These are phyloP conservation scores for Lotus japonicus DNA, from an alignment of 306 rosid species.

Conservation along the genomic window DNA sequence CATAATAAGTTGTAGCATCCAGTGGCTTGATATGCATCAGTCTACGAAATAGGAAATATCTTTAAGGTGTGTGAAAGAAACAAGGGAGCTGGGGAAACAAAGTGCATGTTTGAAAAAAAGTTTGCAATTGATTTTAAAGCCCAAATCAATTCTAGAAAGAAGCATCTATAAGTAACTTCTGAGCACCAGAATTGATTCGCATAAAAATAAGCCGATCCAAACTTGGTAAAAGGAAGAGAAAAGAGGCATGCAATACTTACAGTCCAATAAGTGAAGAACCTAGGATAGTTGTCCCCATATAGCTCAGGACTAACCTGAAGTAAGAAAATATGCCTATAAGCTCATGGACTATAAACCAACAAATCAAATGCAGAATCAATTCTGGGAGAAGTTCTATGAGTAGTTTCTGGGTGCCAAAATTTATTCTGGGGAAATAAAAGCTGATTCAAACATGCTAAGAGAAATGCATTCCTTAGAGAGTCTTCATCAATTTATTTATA, in stretches of 20 bases:
- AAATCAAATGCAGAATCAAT: background rate
- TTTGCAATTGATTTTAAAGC: no score
- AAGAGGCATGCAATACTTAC: conserved; percentile 40
- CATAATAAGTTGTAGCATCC: conserved; percentile 97
- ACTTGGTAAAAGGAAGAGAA: background rate
- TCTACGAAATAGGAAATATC: conserved; percentile 33
- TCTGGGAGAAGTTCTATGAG: no score
- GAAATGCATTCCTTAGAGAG: background rate
- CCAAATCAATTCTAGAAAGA: no score
- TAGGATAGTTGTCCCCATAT: conserved; percentile 90
- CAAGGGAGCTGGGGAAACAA: background rate
- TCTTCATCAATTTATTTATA: background rate
- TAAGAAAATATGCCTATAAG: background rate
- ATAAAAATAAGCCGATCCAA: no score
- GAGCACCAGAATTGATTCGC: no score
- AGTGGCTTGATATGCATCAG: conserved; percentile 95
- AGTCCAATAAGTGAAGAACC: conserved; percentile 98
- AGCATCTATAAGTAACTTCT: no score
- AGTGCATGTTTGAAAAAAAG: no score
- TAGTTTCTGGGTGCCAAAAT: no score
- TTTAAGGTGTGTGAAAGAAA: background rate
- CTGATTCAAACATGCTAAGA: no score
- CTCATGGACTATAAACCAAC: background rate
- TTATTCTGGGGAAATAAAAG: no score
- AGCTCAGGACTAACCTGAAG: conserved; percentile 93